Evolutionary conservation across 306 rosid species (phyloP).

Genomic region (Amphicarpaea edgeworthii): DNA sequence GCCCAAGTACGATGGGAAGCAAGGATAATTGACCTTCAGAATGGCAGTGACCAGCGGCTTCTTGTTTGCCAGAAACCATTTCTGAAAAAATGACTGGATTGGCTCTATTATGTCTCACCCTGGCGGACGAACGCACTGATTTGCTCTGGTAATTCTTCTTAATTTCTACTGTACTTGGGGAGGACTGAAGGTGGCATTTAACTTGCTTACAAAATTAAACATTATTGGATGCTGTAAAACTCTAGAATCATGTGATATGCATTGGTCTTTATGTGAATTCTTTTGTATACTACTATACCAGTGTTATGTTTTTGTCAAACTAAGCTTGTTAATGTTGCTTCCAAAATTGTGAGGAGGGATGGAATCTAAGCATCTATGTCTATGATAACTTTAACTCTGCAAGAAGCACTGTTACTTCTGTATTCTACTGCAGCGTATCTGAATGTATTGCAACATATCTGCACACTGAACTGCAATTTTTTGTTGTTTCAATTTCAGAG

Average conservation of each 20-base stretch:
- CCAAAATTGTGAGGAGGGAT: background rate
- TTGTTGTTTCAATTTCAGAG: slow-evolving; percentile 48
- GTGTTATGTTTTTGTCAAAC: background rate
- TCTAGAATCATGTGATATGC: background rate
- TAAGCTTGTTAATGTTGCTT: background rate
- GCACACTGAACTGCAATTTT: slow-evolving; percentile 1
- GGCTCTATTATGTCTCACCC: slow-evolving; percentile 46
- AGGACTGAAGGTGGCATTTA: background rate
- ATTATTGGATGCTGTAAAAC: slow-evolving; percentile 7
- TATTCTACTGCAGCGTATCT: background rate
- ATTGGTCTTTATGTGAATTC: slow-evolving; percentile 8
- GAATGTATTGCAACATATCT: slow-evolving; percentile 15
- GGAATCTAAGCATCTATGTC: background rate
- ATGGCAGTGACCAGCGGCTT: slow-evolving; percentile 81
- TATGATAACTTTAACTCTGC: background rate
- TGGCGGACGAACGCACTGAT: slow-evolving; percentile 45
- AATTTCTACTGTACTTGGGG: slow-evolving; percentile 2
- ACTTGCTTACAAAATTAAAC: background rate
- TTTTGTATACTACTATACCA: background rate
- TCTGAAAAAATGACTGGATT: slow-evolving; percentile 68
- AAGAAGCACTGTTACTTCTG: slow-evolving; percentile 3
- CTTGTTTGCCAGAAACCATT: slow-evolving; percentile 96
- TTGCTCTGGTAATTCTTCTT: slow-evolving; percentile 62
- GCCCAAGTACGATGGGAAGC: slow-evolving; percentile 90
- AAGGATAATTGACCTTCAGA: slow-evolving; percentile 82